Conservation (phyloP, 805 yeast genomes). For the Yueomyces sp. region DNA sequence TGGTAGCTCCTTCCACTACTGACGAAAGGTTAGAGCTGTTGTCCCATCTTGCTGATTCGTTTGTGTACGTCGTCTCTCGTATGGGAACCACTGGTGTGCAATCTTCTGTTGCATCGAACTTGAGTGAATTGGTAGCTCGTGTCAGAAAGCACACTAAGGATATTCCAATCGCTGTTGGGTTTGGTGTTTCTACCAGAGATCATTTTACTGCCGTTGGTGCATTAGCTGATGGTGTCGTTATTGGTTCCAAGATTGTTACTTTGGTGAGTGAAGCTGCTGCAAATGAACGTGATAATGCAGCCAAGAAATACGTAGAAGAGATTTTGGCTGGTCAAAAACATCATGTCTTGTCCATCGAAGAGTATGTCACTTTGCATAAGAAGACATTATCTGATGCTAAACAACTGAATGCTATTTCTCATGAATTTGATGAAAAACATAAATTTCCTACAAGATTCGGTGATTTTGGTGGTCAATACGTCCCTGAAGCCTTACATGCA, state of each 20-base stretch:
- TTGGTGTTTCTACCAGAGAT: slow-evolving; percentile 90
- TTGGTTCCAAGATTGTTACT: slow-evolving; percentile 77
- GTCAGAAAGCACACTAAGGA: slow-evolving; percentile 67
- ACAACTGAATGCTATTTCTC: slow-evolving; percentile 10
- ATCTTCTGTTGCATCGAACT: slow-evolving; percentile 45
- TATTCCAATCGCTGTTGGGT: slow-evolving; percentile 87
- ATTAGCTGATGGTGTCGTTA: slow-evolving; percentile 88
- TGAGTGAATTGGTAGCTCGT: slow-evolving; percentile 55
- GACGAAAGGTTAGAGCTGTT: slow-evolving; percentile 72
- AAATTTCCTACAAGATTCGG: slow-evolving; percentile 74
- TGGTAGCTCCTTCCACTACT: slow-evolving; percentile 94
- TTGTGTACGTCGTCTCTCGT: slow-evolving; percentile 89
- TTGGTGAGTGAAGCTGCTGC: slow-evolving; percentile 49
- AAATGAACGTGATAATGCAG: slow-evolving; percentile 48
- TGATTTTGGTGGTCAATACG: slow-evolving; percentile 96
- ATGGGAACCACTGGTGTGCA: slow-evolving; percentile 96
- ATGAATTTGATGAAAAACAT: slow-evolving; percentile 42
- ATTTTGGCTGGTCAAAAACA: slow-evolving; percentile 50
- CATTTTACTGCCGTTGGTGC: slow-evolving; percentile 72
- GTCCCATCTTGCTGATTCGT: slow-evolving; percentile 83
- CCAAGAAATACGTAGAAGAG: slow-evolving; percentile 51
- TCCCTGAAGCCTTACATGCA: slow-evolving; percentile 89
- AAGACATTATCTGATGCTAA: slow-evolving; percentile 13
- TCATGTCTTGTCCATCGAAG: slow-evolving; percentile 20
- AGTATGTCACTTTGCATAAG: slow-evolving; percentile 25